phyloP scores from a whole-genome alignment of 2,329 filamentous ascomycete species.

The Alternaria alternata region DNA sequence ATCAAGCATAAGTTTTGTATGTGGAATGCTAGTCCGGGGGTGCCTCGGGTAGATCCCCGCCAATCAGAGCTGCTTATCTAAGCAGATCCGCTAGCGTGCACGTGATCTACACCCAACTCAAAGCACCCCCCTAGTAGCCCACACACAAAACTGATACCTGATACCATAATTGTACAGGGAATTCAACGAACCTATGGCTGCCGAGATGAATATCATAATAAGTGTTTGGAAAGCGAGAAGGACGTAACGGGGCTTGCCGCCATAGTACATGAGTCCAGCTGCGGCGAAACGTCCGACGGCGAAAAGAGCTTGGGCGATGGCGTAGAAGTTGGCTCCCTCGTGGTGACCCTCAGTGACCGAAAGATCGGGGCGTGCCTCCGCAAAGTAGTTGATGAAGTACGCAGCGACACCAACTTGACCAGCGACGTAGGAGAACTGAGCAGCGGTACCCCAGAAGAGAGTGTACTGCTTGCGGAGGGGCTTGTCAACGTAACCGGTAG shows the following conservation, averaged over 20 bases:
- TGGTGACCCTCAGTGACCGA: constrained; percentile 35
- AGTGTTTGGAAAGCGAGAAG: constrained; percentile 47
- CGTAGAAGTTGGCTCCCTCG: constrained; percentile 50
- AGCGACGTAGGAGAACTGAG: constrained; percentile 64
- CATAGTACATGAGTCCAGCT: constrained; percentile 48
- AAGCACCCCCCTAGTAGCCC: too few relatives aligned
- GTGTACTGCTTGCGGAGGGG: constrained; percentile 70
- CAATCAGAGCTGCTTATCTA: too few relatives aligned
- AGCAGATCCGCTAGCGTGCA: too few relatives aligned
- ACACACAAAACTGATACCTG: too few relatives aligned
- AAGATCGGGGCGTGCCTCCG: constrained; percentile 45
- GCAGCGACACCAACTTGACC: constrained; percentile 64
- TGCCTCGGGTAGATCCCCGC: too few relatives aligned
- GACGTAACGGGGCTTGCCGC: constrained; percentile 48
- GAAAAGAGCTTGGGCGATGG: constrained; percentile 50
- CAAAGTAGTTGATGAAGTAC: constrained; percentile 53
- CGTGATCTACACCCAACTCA: too few relatives aligned
- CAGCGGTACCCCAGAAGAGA: constrained; percentile 47
- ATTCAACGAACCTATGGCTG: constrained; percentile 30
- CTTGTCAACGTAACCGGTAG: constrained; percentile 65
- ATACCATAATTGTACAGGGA: too few relatives aligned
- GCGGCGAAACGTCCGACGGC: constrained; percentile 49
- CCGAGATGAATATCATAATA: constrained; percentile 49
- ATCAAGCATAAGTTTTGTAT: too few relatives aligned
- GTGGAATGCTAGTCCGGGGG: too few relatives aligned